Evolutionary conservation across 2,329 filamentous ascomycete species (phyloP).

Genomic region (Sclerotinia borealis): DNA sequence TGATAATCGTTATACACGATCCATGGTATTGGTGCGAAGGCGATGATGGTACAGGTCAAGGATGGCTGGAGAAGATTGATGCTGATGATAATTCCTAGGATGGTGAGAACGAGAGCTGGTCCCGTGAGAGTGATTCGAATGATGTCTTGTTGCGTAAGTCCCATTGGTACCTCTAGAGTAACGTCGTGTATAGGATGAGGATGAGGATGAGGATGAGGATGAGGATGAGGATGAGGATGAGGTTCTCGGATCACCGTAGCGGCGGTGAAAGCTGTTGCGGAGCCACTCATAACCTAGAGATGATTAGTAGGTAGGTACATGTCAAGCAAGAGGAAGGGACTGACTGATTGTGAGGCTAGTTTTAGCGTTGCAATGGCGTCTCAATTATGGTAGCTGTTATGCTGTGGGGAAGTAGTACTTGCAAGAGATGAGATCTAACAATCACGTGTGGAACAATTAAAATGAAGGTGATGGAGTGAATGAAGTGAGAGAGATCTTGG

Average conservation of each 20-base stretch:
- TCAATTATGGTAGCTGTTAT: not conserved
- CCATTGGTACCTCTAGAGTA: slow-evolving; percentile 18
- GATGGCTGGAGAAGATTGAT: slow-evolving; percentile 46
- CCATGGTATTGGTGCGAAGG: slow-evolving; percentile 41
- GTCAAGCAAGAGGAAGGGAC: not conserved
- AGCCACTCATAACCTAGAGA: not conserved
- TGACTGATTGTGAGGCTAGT: not conserved
- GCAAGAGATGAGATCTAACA: not conserved
- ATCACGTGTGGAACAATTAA: not conserved
- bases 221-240: no score
- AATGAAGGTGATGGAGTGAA: not conserved
- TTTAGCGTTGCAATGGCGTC: not conserved
- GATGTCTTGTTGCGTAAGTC: slow-evolving; percentile 26
- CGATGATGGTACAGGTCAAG: slow-evolving; percentile 45
- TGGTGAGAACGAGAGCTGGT: slow-evolving; percentile 38
- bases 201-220: no score
- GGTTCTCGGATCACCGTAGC: not conserved
- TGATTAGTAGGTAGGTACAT: not conserved
- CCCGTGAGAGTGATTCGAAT: slow-evolving; percentile 29
- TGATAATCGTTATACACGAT: slow-evolving; percentile 64
- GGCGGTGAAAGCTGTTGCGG: not conserved
- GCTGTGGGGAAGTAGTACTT: not conserved
- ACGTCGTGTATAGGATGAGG: slow-evolving; percentile 15
- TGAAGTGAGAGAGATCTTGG: not conserved
- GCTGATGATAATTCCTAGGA: slow-evolving; percentile 45